These are phyloP conservation scores for Lyophyllum decastes DNA, from an alignment of 768 basidiomycete genomes.

Conservation along the genomic window DNA sequence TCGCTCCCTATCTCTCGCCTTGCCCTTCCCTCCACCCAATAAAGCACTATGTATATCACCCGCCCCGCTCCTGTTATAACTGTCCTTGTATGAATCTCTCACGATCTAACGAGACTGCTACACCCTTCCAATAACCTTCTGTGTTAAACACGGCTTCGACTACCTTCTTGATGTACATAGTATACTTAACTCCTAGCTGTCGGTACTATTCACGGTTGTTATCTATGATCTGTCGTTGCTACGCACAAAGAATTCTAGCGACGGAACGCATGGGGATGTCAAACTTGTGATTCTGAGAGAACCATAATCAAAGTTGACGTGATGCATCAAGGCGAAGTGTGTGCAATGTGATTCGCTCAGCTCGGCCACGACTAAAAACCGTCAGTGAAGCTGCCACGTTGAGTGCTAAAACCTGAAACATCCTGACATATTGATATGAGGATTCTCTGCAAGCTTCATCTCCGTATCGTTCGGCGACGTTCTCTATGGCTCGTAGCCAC, in stretches of 20 bases:
- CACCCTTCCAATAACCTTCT: background rate
- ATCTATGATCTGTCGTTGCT: background rate
- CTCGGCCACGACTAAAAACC: background rate
- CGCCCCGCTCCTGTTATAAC: background rate
- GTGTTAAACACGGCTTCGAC: background rate
- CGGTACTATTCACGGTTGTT: conserved; percentile 2
- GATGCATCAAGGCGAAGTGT: background rate
- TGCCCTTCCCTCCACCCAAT: background rate
- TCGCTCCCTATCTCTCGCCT: background rate
- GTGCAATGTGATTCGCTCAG: background rate
- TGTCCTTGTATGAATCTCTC: conserved; percentile 3
- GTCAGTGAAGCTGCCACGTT: background rate
- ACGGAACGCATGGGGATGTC: background rate
- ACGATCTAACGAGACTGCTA: conserved; percentile 5
- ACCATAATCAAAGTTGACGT: background rate
- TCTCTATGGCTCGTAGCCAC: background rate
- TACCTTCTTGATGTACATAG: conserved; percentile 18
- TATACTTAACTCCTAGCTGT: background rate
- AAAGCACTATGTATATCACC: conserved; percentile 14
- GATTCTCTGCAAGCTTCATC: no score
- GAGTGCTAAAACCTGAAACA: background rate
- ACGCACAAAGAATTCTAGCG: background rate
- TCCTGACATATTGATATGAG: no score
- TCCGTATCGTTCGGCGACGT: no score
- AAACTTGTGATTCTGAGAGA: background rate